Base-by-base conservation (phyloP, 2,329 filamentous ascomycete species). In the Cryphonectria japonica region DNA sequence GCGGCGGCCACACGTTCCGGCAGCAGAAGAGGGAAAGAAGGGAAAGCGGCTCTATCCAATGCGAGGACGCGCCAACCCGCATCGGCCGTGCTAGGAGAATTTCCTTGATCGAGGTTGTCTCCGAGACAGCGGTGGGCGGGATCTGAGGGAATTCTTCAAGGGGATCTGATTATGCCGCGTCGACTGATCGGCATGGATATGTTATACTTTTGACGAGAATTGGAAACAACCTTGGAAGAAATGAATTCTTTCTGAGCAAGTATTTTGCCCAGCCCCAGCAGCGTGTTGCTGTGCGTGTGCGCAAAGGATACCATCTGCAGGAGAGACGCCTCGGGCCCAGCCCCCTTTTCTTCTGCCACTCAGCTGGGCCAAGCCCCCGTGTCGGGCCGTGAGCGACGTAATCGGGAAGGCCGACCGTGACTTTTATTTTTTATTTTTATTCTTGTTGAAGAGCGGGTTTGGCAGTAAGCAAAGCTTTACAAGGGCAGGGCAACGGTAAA, bases 41-140 rank as follows among this genome's bases (percentile, higher is more conserved):
- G 13, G 39, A 41, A 9, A 34, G 8, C 39, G 26, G 26, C n/a
- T 64, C 61, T 34, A 39, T 29, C 22, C n/a, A 19, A 46, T 64
- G 61, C 61, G 46, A 60, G 61, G 37, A 32, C 26, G 63, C n/a
- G 26, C 41, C n/a, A 19, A 29, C 29, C 43, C 29, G 39, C 63
- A 34, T 65, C 43, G 41, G 63, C 29, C 26, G 32, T 34, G 32
- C 26, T 32, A 65, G 63, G 63, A 65, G 63, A 32, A 65, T 22
- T 41, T 52, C 29, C 63, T 65, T n/a, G 63, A 65, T 65, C 41
- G 43, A 65, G 63, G 7, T 43, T 7, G 13, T 52, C 41, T 46
- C 63, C 63, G 63, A 65, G 29, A 41, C 29, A 32, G 41, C 63
- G 14, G 41, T 32, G 63, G 19, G 63, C n/a, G 4, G 4, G n/a